A percentile compares a stretch with the other conserved stretches of the same genome.
These are phyloP conservation scores for Brettanomyces anomalus DNA, from an alignment of 805 yeast genomes.

Conservation along the genomic window DNA sequence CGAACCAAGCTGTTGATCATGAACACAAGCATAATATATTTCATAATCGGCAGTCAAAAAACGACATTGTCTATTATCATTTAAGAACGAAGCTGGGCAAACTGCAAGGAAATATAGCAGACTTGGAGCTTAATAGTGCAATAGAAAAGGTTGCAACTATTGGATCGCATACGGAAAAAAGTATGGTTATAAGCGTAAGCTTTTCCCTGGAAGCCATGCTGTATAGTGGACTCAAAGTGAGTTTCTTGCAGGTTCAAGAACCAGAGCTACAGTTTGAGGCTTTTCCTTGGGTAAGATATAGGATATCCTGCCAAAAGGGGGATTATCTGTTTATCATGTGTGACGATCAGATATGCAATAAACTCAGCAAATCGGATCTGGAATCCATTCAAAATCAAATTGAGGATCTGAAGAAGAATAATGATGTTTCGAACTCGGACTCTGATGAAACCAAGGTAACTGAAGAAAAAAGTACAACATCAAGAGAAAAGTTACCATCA, in stretches of 20 bases:
- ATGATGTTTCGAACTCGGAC: conserved; percentile 2
- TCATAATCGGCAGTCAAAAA: conserved; percentile 24
- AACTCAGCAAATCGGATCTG: conserved; percentile 6
- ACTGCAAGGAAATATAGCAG: conserved; percentile 6
- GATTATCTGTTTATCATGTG: conserved; percentile 22
- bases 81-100: conserved; percentile 20
- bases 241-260: conserved; percentile 59
- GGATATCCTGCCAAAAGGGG: conserved; percentile 27
- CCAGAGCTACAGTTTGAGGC: conserved; percentile 45
- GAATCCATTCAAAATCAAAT: not conserved
- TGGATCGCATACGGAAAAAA: conserved; percentile 4
- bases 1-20: conserved; percentile 8
- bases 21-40: conserved; percentile 14
- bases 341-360: conserved; percentile 14
- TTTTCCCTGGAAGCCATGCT: conserved; percentile 60
- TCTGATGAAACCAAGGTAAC: not conserved
- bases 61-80: conserved; percentile 25
- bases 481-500: too few species aligned
- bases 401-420: conserved; percentile 1
- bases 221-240: conserved; percentile 58
- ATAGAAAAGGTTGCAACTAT: conserved; percentile 17
- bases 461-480: not conserved
- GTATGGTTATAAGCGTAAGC: conserved; percentile 12
- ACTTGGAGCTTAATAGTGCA: conserved; percentile 19
- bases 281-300: conserved; percentile 73